phyloP scores from a whole-genome alignment of 2,329 filamentous ascomycete genomes.

The Hypoxylon sp. region DNA sequence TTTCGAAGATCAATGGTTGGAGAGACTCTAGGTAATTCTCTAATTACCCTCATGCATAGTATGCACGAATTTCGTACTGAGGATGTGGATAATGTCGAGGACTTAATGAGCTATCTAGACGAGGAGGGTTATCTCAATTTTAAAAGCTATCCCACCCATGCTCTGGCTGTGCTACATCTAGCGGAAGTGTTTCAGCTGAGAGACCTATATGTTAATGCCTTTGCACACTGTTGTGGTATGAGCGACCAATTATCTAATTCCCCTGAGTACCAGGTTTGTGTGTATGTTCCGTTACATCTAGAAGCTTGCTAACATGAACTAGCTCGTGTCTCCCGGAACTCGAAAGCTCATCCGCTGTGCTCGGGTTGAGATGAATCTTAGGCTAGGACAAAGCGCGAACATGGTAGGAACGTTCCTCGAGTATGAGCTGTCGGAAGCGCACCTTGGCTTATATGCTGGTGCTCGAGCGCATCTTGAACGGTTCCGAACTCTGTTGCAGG shows the following conservation, averaged over 20 bases:
- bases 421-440: slow-evolving; percentile 76
- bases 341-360: slow-evolving; percentile 76
- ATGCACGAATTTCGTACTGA: slow-evolving; percentile 73
- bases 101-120: slow-evolving; percentile 76
- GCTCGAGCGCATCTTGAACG: slow-evolving; percentile 78
- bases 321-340: slow-evolving; percentile 68
- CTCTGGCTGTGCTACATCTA: slow-evolving; percentile 76
- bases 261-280: slow-evolving; percentile 73
- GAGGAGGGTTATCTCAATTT: slow-evolving; percentile 79
- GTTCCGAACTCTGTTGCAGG: slow-evolving; percentile 78
- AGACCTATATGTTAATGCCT: slow-evolving; percentile 79
- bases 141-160: slow-evolving; percentile 75
- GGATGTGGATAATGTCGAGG: slow-evolving; percentile 69
- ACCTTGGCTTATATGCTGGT: slow-evolving; percentile 74
- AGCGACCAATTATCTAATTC: slow-evolving; percentile 70
- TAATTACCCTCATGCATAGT: slow-evolving; percentile 75
- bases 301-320: slow-evolving; percentile 45
- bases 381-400: slow-evolving; percentile 69
- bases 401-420: slow-evolving; percentile 78
- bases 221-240: slow-evolving; percentile 86
- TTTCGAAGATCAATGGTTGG: slow-evolving; percentile 77
- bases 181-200: slow-evolving; percentile 75
- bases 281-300: slow-evolving; percentile 6
- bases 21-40: slow-evolving; percentile 72
- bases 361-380: slow-evolving; percentile 74